Evolutionary conservation across 345 rosid genomes (phyloP).

Genomic region (Linum usitatissimum): DNA sequence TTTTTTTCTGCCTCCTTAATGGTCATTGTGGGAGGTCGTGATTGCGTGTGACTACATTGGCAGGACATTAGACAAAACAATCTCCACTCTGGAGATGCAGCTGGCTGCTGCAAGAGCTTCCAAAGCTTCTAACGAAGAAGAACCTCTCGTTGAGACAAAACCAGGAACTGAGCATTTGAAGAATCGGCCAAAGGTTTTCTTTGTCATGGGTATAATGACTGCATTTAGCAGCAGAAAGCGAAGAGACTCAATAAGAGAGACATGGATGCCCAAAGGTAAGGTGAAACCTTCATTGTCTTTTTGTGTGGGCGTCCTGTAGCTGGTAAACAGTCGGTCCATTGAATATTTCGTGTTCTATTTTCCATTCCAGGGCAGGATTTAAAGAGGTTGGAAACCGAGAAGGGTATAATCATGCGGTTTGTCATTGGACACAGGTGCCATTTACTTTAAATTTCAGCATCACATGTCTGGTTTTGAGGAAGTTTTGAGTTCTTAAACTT

Average conservation of each 20-base stretch:
- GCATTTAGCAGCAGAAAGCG: conserved; percentile 78
- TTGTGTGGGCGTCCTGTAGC: background rate
- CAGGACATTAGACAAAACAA: conserved; percentile 67
- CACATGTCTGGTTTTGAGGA: conserved; percentile 4
- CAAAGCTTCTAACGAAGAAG: conserved; percentile 31
- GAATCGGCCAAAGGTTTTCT: conserved; percentile 51
- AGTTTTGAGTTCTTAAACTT: conserved; percentile 5
- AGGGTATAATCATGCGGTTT: conserved; percentile 53
- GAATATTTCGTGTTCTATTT: conserved; percentile 13
- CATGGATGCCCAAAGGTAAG: conserved; percentile 73
- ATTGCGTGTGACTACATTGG: conserved; percentile 7
- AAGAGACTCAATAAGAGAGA: conserved; percentile 65
- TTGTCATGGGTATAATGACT: conserved; percentile 73
- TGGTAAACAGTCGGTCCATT: conserved; percentile 3
- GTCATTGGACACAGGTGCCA: conserved; percentile 56
- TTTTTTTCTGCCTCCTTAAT: background rate
- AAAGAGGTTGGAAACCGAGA: conserved; percentile 57
- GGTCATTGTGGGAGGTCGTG: background rate
- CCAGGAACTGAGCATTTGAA: conserved; percentile 35
- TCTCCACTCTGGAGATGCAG: conserved; percentile 66
- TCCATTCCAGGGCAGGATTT: conserved; percentile 41
- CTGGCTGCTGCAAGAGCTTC: conserved; percentile 71
- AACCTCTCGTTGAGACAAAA: conserved; percentile 25
- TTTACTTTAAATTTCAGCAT: conserved; percentile 8
- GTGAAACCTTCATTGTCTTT: background rate